A percentile compares a stretch with the other conserved stretches of the same genome.
Conservation (phyloP, 1,139 yeast genomes). For the Zygotorulaspora mrakii region DNA sequence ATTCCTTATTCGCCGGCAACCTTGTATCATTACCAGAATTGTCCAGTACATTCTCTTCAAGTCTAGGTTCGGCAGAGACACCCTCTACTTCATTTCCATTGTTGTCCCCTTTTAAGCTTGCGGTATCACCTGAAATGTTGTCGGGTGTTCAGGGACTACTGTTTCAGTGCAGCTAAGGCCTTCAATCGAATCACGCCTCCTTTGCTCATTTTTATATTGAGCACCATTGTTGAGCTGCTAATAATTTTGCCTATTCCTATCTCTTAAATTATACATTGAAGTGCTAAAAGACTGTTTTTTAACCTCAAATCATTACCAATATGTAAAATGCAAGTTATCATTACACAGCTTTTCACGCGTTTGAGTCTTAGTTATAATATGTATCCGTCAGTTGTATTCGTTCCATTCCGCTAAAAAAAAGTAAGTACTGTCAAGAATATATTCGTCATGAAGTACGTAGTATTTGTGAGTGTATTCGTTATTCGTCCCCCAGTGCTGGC, state of each 20-base stretch:
- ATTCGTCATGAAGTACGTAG: not conserved
- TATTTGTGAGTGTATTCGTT: not conserved
- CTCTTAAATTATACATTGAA: not conserved
- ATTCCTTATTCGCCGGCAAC: too few relatives aligned
- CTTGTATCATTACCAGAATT: too few relatives aligned
- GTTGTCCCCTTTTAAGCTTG: too few relatives aligned
- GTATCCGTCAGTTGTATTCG: not conserved
- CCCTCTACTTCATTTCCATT: too few relatives aligned
- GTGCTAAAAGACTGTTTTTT: not conserved
- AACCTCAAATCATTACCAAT: too few relatives aligned
- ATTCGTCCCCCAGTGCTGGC: not conserved
- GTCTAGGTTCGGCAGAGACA: too few relatives aligned
- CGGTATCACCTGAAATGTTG: too few relatives aligned
- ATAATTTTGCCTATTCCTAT: not conserved
- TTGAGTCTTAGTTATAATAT: not conserved
- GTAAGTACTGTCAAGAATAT: not conserved
- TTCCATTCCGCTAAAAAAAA: not conserved
- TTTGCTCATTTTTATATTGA: too few relatives aligned
- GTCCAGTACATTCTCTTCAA: too few relatives aligned
- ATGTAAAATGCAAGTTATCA: not conserved
- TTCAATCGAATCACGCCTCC: not conserved
- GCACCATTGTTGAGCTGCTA: not conserved
- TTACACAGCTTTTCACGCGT: too few relatives aligned
- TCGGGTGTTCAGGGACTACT: not conserved
- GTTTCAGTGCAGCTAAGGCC: not conserved